Evolutionary conservation across 352 stramenopile species (phyloP).

Genomic region (Phytophthora sansomeana): DNA sequence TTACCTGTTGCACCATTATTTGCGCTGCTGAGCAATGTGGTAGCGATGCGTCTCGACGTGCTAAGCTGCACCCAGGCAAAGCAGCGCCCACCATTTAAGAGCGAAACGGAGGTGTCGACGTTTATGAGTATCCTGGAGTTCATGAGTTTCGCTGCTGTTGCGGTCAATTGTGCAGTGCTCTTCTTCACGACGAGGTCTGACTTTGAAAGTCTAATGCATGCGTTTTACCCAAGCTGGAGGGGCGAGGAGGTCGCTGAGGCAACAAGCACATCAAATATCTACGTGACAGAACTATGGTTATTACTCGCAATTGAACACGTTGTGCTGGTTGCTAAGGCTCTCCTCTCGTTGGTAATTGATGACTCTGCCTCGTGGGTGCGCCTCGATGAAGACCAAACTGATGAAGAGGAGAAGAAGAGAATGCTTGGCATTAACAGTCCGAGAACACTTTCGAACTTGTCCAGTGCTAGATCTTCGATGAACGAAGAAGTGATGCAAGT

Average conservation of each 20-base stretch:
- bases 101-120: slow-evolving; percentile 88
- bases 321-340: slow-evolving; percentile 68
- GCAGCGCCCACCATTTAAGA: slow-evolving; percentile 76
- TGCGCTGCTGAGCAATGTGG: slow-evolving; percentile 86
- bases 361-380: slow-evolving; percentile 79
- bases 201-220: slow-evolving; percentile 63
- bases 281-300: slow-evolving; percentile 69
- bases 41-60: slow-evolving; percentile 90
- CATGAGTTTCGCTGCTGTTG: slow-evolving; percentile 90
- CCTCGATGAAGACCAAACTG: slow-evolving; percentile 66
- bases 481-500: not conserved
- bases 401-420: slow-evolving; percentile 55
- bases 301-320: slow-evolving; percentile 72
- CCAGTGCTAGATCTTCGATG: not conserved
- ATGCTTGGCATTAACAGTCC: slow-evolving; percentile 13
- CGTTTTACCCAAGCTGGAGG: slow-evolving; percentile 25
- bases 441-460: not conserved
- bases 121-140: slow-evolving; percentile 93
- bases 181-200: slow-evolving; percentile 75
- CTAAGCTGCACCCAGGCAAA: slow-evolving; percentile 81
- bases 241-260: not conserved
- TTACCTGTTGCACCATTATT: slow-evolving; percentile 91
- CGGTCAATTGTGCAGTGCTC: slow-evolving; percentile 79
- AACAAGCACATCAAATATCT: slow-evolving; percentile 24
- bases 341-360: slow-evolving; percentile 71